Evolutionary conservation across 805 yeast species (phyloP), one percentile per base, ranked within the genome.

Genomic region (Zygotorulaspora sp.): DNA sequence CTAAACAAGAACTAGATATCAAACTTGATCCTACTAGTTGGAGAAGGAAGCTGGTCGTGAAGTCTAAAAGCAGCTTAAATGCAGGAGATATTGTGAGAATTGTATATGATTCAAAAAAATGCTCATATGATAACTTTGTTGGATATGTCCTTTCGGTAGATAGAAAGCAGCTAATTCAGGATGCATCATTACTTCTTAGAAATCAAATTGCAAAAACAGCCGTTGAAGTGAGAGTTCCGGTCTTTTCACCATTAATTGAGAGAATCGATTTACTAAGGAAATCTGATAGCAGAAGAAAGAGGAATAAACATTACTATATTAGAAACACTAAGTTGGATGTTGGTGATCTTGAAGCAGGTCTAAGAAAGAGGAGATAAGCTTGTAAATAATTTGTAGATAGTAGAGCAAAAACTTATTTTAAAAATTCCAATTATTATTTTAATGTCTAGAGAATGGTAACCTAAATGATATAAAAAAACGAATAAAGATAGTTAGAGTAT

Each of bases 221-320:
- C 40, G 90, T 86, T 34, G 97, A 90, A 56, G 66, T 81, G 45
- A 71, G 90, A 45, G 76, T 88, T 32, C 89, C 90, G 19, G 64
- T 90, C 17, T 90, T 72, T 68, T 83, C 82, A 45, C 96, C 97
- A 6, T 69, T 77, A 38, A 72, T 92, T 39, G 75, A 78, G 45
- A 76, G 81, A 61, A 71, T 90, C 36, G 97, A 89, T 63, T 62
- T 88, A 26, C 62, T 90, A 45, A 74, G 83, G 62, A 80, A 80
- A 62, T 62, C 66, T 46, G 75, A 74, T 55, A 80, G 86, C 63
- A 46, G 48, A 25, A 77, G 83, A 70, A 70, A 73, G 45, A 78
- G 95, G 75, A 77, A 78, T 65, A 90, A 86, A 71, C 90, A 87
- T 53, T 89, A 82, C 72, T 92, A 86, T 65, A 83, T 92, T 57